Base-by-base conservation (phyloP, 208 protist genomes). In the Trypanosoma conorhini region DNA sequence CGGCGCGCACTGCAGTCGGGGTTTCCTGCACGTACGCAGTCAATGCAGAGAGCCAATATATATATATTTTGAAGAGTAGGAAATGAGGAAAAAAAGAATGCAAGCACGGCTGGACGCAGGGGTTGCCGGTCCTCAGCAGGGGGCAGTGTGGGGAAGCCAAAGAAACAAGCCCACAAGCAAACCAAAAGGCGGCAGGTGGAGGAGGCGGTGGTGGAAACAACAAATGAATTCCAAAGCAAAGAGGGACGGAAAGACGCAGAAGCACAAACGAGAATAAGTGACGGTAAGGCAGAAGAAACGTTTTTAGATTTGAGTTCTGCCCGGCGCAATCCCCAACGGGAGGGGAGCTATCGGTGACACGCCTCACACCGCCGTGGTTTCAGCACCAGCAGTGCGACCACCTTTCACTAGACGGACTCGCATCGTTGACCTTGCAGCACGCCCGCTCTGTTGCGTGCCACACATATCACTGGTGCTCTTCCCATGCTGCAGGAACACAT, bases 351-450 rank as follows among this genome's bases (percentile, higher is more conserved):
- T 51, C 46, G 15, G 19, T 4, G 3, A n/a, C 5, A 30, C 9
- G 17, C 2, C 17, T 70, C 66, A 70, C 35, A 44, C 31, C 15
- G 46, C 48, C 9, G 64, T 24, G 24, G 58, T 31, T 40, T 62
- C 40, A 54, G 26, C 19, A 13, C 55, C 54, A 59, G 21, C 50
- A 5, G 17, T 30, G 5, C 35, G 12, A 50, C 59, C 67, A 22
- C 67, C 67, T 33, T 72, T 72, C 24, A 72, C 67, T 19, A 72
- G 58, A 9, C 46, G 58, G 19, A 65, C 50, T 10, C 48, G 38
- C 44, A 66, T 58, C 17, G 21, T 22, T n/a, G 26, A 1, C 28
- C 5, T 65, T 17, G 40, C 51, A 0, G 28, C 21, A 50, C 24
- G 15, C 56, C 24, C 35, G n/a, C 56, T 54, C 24, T 56, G 17